Conservation (phyloP, 306 rosid genomes). For the Prunus dulcis region DNA sequence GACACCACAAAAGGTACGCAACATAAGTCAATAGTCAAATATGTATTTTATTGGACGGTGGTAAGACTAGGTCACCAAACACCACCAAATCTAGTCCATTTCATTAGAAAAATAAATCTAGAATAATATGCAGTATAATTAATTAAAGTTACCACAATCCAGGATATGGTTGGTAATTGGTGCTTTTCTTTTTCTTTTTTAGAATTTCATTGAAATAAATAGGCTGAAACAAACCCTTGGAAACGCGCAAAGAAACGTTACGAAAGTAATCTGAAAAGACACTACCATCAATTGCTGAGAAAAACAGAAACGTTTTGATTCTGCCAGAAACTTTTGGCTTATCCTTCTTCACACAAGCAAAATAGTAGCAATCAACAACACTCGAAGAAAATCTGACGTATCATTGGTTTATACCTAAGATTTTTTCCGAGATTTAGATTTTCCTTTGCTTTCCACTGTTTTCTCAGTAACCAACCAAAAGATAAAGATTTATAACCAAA, state of each 20-base stretch:
- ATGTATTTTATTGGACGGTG: not conserved
- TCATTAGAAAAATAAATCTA: not conserved
- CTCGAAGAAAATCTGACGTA: no score
- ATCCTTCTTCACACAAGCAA: not conserved
- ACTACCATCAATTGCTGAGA: not conserved
- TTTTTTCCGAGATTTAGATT: no score
- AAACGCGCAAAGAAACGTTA: not conserved
- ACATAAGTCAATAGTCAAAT: not conserved
- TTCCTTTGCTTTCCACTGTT: not conserved
- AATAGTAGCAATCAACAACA: not conserved
- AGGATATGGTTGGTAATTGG: no score
- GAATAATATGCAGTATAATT: no score
- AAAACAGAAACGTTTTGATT: not conserved
- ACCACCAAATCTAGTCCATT: not conserved
- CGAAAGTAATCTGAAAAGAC: not conserved
- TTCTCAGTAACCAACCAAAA: conserved; percentile 3
- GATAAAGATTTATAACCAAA: not conserved
- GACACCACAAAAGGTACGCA: not conserved
- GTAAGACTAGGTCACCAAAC: conserved; percentile 5
- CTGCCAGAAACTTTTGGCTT: not conserved
- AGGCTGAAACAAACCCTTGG: not conserved
- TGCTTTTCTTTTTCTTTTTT: no score
- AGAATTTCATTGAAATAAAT: no score
- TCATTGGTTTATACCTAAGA: no score
- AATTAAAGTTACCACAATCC: not conserved